Base-by-base conservation (phyloP, 1,139 yeast genomes). In the Hansenula anomala region DNA sequence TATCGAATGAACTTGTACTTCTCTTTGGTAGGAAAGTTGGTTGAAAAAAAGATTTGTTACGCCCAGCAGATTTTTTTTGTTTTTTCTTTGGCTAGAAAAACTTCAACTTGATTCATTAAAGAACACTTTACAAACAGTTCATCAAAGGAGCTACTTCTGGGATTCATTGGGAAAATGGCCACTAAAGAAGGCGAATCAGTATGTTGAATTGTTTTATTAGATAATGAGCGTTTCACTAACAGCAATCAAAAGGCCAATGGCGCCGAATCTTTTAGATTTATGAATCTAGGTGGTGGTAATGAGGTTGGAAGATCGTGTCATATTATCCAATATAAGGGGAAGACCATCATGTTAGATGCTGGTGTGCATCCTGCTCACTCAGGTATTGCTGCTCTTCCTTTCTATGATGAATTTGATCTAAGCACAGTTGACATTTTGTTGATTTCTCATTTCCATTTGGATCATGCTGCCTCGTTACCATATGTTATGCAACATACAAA, bases 241-340 rank as follows among this genome's bases (percentile, higher is more conserved):
- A 18, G 13, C n/a, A n/a, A n/a, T 7, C 13, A 9, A n/a, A 13
- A 24, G 33, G n/a, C 28, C 12, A 31, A 33, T 14, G 52, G 49
- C 29, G 33, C 47, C 29, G 80, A 75, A 37, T 65, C 68, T 42
- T 73, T 88, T 57, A 77, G 78, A 59, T 92, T 92, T 66, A 79
- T 87, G 45, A 92, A 96, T 26, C 73, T 92, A n/a, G 99, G 99
- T n/a, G 99, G 97, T n/a, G 95, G 98, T 49, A 88, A 85, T 54
- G 99, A 92, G 59, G 99, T 92, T 11, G 99, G 99, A 6, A 67
- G 99, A 45, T 87, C 96, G 34, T 92, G 97, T 58, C 98, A 92
- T 57, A 82, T 92, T 40, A 71, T 92, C 38, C 92, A 87, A 50
- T 90, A 85, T 63, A 89, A 88, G 58, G 96, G 95, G 45, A 92